A percentile compares a stretch with the other conserved stretches of the same genome.
Evolutionary conservation across 306 rosid genomes (phyloP).

Genomic region (peach (Prunus persica)): Prunus_persica_NCBIv2 NC_034014.1:12897501-12898000

Average conservation of each 20-base stretch:
- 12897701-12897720: constrained; percentile 83
- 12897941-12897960: constrained; percentile 65
- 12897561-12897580: constrained; percentile 43
- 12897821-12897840: background rate
- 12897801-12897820: background rate
- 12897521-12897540: constrained; percentile 6
- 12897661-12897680: constrained; percentile 92
- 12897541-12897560: constrained; percentile 5
- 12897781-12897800: constrained; percentile 12
- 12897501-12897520: constrained; percentile 61
- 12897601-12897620: constrained; percentile 80
- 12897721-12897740: constrained; percentile 83
- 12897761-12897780: constrained; percentile 87
- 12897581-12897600: constrained; percentile 89
- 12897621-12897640: constrained; percentile 74
- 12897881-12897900: constrained; percentile 94
- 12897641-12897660: constrained; percentile 91
- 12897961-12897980: constrained; percentile 56
- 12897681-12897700: constrained; percentile 78
- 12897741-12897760: constrained; percentile 76
- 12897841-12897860: constrained; percentile 7
- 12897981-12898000: constrained; percentile 63
- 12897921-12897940: constrained; percentile 93
- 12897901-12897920: constrained; percentile 92
- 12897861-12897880: constrained; percentile 64